Percentiles rank a stretch among this genome's conserved stretches.
Conservation (phyloP, 176 grass and related monocot species). For the Oropetium thomaeum region DNA sequence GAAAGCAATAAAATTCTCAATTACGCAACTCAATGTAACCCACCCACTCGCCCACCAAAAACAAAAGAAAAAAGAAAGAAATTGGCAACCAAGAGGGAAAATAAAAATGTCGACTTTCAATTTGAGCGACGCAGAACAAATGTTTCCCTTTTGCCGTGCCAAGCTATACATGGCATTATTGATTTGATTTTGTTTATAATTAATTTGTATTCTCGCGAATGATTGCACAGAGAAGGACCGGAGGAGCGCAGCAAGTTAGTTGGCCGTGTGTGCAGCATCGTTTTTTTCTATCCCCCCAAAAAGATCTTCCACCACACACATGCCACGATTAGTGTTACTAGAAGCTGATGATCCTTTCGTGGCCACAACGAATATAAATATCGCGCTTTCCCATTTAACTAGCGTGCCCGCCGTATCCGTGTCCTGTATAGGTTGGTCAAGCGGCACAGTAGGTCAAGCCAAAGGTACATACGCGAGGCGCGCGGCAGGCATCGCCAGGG, state of each 20-base stretch:
- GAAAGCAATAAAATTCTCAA: no score
- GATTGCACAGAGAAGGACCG: background rate
- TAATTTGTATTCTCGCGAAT: background rate
- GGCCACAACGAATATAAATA: background rate
- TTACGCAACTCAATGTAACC: no score
- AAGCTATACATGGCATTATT: background rate
- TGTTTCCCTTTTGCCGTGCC: background rate
- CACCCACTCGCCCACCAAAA: no score
- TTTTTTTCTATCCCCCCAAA: background rate
- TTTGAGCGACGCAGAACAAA: no score
- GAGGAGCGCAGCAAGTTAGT: background rate
- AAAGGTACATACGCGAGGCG: no score
- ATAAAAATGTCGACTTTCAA: no score
- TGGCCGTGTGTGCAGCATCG: background rate
- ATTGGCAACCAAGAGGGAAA: no score
- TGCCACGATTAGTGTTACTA: background rate
- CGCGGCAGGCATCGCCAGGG: no score
- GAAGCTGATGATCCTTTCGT: background rate
- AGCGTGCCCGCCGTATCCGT: no score
- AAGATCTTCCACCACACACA: background rate
- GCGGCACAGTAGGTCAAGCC: conserved; percentile 5
- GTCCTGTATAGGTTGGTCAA: background rate
- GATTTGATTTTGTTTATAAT: background rate
- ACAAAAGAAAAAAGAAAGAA: background rate
- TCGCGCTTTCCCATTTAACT: background rate